These are phyloP conservation scores for Naganishia onofrii DNA, from an alignment of 768 basidiomycete species.

Conservation along the genomic window DNA sequence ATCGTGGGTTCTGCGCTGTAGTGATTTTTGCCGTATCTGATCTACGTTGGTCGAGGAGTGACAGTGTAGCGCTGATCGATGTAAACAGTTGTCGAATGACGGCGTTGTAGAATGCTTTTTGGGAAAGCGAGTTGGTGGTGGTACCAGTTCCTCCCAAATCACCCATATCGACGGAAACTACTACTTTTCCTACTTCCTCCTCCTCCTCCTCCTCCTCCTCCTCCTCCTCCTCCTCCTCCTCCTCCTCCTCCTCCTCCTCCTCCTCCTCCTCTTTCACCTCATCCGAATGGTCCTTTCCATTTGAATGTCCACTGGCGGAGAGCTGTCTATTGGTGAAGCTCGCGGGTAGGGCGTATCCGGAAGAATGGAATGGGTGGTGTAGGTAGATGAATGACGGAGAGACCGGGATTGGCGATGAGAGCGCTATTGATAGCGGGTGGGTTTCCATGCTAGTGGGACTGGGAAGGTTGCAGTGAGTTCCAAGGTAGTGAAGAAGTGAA, in stretches of 20 bases:
- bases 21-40: neutral
- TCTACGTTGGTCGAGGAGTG: neutral
- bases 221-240: conserved; percentile 36
- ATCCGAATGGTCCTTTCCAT: too few relatives aligned
- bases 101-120: conserved; percentile 22
- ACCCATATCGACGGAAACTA: conserved; percentile 30
- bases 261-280: too few relatives aligned
- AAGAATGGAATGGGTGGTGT: conserved; percentile 49
- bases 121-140: neutral
- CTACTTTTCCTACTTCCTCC: conserved; percentile 37
- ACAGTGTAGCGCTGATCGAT: neutral
- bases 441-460: neutral
- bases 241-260: too few relatives aligned
- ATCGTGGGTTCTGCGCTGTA: too few relatives aligned
- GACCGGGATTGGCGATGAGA: neutral
- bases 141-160: conserved; percentile 36
- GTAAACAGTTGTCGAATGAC: conserved; percentile 2
- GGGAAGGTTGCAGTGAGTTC: neutral
- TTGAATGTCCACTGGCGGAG: too few relatives aligned
- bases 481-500: too few relatives aligned
- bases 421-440: neutral
- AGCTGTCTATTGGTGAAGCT: neutral
- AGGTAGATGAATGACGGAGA: conserved; percentile 44
- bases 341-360: conserved; percentile 17
- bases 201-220: neutral